Percentiles rank a stretch among this genome's conserved stretches.
These are phyloP conservation scores for Iris pallida DNA, from an alignment of 116 monocot genomes.

Conservation along the genomic window DNA sequence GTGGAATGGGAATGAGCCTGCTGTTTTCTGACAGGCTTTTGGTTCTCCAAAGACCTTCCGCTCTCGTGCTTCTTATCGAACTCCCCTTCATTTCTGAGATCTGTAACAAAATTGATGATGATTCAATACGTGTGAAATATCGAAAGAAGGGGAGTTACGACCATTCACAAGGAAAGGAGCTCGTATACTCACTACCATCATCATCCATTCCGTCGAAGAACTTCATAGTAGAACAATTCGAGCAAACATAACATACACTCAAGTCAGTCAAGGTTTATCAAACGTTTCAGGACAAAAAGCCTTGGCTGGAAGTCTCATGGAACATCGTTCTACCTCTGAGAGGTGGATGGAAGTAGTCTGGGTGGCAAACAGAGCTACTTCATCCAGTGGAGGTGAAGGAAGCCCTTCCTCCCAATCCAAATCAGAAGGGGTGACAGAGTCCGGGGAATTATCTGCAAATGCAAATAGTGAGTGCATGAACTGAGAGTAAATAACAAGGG, in stretches of 20 bases:
- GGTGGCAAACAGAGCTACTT: constrained; percentile 52
- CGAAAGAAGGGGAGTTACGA: not conserved
- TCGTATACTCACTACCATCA: constrained; percentile 57
- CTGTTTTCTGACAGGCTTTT: constrained; percentile 7
- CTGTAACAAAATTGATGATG: constrained; percentile 15
- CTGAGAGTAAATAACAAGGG: too few relatives aligned
- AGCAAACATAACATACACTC: constrained; percentile 2
- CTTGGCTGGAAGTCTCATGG: not conserved
- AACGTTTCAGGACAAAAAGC: not conserved
- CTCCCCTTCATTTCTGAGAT: constrained; percentile 10
- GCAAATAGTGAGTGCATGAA: too few relatives aligned
- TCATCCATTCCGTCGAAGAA: constrained; percentile 71
- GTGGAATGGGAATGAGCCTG: not conserved
- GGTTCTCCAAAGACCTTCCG: not conserved
- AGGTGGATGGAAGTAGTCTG: constrained; percentile 45
- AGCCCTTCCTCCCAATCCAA: too few relatives aligned
- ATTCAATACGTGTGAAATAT: not conserved
- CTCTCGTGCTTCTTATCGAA: not conserved
- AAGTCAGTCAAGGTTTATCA: constrained; percentile 18
- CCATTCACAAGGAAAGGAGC: not conserved
- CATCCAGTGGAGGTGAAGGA: constrained; percentile 19
- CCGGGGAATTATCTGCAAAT: too few relatives aligned
- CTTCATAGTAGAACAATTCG: constrained; percentile 16
- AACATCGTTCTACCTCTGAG: constrained; percentile 29
- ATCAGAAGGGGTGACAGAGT: too few relatives aligned